phyloP scores from a whole-genome alignment of 75 land plant genomes.

The Selaginella moellendorffii region DNA sequence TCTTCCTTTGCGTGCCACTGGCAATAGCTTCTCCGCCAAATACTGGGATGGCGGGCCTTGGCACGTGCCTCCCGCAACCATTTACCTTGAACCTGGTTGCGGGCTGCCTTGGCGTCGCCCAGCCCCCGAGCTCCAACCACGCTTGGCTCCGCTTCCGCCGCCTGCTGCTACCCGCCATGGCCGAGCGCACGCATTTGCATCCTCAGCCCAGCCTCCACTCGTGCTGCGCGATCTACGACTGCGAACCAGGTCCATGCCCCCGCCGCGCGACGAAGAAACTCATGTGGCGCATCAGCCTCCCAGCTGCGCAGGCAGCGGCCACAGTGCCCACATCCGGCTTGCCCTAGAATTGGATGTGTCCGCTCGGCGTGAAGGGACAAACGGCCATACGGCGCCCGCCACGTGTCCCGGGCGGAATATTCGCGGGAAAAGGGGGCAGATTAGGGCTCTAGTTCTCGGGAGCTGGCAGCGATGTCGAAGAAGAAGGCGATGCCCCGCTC shows the following conservation, averaged over 20 bases:
- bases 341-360: neutral
- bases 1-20: no score
- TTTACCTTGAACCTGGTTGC: neutral
- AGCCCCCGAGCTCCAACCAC: neutral
- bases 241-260: no score
- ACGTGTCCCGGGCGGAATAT: neutral
- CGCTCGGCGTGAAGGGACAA: neutral
- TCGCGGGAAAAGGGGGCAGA: no score
- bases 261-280: no score
- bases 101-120: no score
- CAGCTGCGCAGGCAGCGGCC: no score
- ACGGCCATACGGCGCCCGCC: neutral
- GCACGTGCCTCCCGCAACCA: neutral
- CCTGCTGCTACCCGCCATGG: neutral
- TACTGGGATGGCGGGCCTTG: no score
- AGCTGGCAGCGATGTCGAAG: no score
- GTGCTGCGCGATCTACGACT: neutral
- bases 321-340: no score
- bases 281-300: neutral
- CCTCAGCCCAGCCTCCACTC: neutral
- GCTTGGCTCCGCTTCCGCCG: neutral
- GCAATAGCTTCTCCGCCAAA: no score
- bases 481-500: constrained; percentile 61
- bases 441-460: no score
- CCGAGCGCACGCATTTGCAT: neutral